Evolutionary conservation across 2,329 filamentous ascomycete genomes (phyloP).

Genomic region (Penicillium sp.): DNA sequence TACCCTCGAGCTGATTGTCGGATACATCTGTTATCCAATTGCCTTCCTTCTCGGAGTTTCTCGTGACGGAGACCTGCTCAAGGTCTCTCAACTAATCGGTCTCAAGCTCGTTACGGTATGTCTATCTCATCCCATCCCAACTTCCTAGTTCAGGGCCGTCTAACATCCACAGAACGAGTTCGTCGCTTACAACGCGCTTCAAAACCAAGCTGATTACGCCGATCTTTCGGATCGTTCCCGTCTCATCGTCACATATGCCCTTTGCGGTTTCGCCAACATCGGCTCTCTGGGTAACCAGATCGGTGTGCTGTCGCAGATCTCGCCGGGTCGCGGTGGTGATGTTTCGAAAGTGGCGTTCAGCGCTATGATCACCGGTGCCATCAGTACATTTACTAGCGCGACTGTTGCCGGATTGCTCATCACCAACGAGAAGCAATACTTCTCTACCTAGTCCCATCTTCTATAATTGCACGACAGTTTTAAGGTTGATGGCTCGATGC

Average conservation of each 20-base stretch:
- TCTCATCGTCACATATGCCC: conserved; percentile 82
- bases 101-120: conserved; percentile 76
- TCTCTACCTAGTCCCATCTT: not conserved
- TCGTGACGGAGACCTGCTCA: conserved; percentile 63
- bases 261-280: conserved; percentile 83
- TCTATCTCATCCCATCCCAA: conserved; percentile 12
- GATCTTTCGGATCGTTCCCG: conserved; percentile 68
- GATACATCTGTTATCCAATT: conserved; percentile 76
- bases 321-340: conserved; percentile 71
- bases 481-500: not conserved
- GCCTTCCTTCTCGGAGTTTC: conserved; percentile 81
- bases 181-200: conserved; percentile 67
- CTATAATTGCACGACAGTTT: not conserved
- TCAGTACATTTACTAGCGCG: conserved; percentile 78
- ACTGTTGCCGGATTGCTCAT: conserved; percentile 76
- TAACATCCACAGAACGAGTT: conserved; percentile 67
- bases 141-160: not conserved
- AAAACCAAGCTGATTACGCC: conserved; percentile 54
- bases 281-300: conserved; percentile 87
- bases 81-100: conserved; percentile 77
- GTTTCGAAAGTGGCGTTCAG: conserved; percentile 75
- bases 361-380: conserved; percentile 74
- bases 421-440: conserved; percentile 49
- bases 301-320: conserved; percentile 80
- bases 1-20: conserved; percentile 73